A percentile compares a stretch with the other conserved stretches of the same genome.
These are phyloP conservation scores for Aaosphaeria arxii DNA, from an alignment of 2,329 filamentous ascomycete species.

Conservation along the genomic window DNA sequence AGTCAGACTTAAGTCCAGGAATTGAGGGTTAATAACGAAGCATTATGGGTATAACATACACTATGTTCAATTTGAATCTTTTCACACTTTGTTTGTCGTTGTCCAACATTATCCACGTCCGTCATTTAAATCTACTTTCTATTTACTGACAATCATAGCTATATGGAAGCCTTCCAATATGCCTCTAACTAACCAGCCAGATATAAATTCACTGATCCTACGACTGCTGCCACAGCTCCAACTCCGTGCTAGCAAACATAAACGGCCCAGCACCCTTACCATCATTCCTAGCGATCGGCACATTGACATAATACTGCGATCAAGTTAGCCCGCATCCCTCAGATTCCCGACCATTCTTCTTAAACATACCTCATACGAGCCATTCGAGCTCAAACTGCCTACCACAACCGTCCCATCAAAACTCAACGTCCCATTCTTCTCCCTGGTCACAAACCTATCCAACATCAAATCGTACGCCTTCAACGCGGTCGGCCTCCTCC, in stretches of 20 bases:
- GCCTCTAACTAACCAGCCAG: too few relatives aligned
- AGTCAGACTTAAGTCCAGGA: not conserved
- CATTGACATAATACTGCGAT: conserved; percentile 36
- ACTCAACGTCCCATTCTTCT: conserved; percentile 47
- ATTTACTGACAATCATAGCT: not conserved
- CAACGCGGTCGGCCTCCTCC: conserved; percentile 38
- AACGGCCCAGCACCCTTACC: conserved; percentile 43
- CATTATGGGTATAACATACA: not conserved
- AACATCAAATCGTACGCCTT: conserved; percentile 47
- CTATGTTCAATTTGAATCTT: too few relatives aligned
- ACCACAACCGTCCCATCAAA: conserved; percentile 54
- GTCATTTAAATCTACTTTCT: not conserved
- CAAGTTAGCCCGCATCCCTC: not conserved
- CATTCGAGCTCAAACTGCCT: conserved; percentile 50
- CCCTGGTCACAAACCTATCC: conserved; percentile 45
- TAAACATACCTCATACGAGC: conserved; percentile 47
- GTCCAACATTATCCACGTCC: too few relatives aligned
- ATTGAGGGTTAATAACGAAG: not conserved
- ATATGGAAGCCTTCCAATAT: not conserved
- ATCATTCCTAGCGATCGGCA: conserved; percentile 34
- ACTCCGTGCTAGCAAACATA: conserved; percentile 37
- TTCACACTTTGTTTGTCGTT: too few relatives aligned
- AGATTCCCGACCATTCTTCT: not conserved
- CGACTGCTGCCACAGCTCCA: conserved; percentile 17
- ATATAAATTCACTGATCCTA: not conserved